phyloP scores from a whole-genome alignment of 768 basidiomycete species.

The Serendipita vermifera region DNA sequence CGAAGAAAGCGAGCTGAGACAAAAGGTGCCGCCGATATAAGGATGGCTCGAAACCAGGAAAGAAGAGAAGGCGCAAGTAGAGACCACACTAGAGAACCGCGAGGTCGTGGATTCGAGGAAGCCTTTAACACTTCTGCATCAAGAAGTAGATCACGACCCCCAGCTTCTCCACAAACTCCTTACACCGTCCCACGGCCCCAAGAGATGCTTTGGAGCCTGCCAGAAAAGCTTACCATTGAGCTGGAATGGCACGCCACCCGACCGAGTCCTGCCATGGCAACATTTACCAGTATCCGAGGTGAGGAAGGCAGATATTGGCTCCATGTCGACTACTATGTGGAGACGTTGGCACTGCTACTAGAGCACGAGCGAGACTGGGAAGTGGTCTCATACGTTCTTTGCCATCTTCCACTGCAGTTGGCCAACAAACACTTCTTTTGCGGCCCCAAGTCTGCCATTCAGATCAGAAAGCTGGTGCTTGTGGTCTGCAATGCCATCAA shows the following conservation, averaged over 20 bases:
- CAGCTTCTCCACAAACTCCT: conserved; percentile 17
- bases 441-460: conserved; percentile 61
- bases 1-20: conserved; percentile 2
- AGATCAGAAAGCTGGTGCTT: conserved; percentile 50
- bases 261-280: conserved; percentile 31
- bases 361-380: conserved; percentile 81
- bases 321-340: conserved; percentile 63
- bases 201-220: conserved; percentile 52
- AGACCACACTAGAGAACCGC: neutral
- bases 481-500: conserved; percentile 54
- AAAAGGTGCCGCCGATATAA: neutral
- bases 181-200: conserved; percentile 25
- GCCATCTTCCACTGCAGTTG: conserved; percentile 81
- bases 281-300: conserved; percentile 20
- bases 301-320: conserved; percentile 30
- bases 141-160: conserved; percentile 48
- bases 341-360: conserved; percentile 47
- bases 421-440: conserved; percentile 95
- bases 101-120: neutral
- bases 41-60: neutral
- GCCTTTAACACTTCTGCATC: conserved; percentile 18
- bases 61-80: conserved; percentile 6
- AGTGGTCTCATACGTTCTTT: conserved; percentile 78
- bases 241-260: conserved; percentile 55
- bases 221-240: conserved; percentile 51